Evolutionary conservation across 371 early-diverging fungal genomes (phyloP), one percentile per base, ranked within the genome.

Genomic region (Thermomucor indicae-seudaticae): DNA sequence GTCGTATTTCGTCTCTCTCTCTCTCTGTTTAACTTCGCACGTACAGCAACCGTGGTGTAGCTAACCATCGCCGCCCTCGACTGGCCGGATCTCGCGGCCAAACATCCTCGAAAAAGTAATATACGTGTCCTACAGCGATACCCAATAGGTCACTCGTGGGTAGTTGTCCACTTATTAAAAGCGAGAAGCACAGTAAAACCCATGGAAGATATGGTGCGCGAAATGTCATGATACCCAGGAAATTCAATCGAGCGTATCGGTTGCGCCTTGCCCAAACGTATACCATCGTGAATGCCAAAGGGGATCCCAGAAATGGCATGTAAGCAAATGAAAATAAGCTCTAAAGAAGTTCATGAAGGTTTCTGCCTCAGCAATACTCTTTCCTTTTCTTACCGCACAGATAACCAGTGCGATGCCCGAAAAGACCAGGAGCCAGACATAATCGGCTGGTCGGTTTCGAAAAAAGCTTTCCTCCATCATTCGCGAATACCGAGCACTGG

Each of bases 221-320:
- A 48, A 95, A 92, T 6, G 78, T 89, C 51, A 97, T 77, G 22
- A 96, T 57, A 14, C 96, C 96, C 45, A 97, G 67, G 50, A 97
- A 92, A 54, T 83, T 90, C 47, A 98, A 67, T 48, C 85, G 79
- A 30, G 92, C 72, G 52, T 83, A 79, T 6, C 95, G 92, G 65
- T 96, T 94, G 39, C 92, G 83, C 32, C 97, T 79, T 25, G 96
- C 86, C 98, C 98, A 98, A 29, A 98, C 75, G 61, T 98, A 98
- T 1, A 92, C 91, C 60, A 98, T 69, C 32, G 91, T 82, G 58
- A 90, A 90, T 2, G 91, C 86, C 24, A 98, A 72, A 7, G 95
- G 80, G 6, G 89, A 79, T 2, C 89, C 90, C 53, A 96, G 69
- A 65, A 96, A 96, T 5, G 88, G 87, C 55, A 91, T 75, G 25